A percentile compares a stretch with the other conserved stretches of the same genome.
These are phyloP conservation scores for Pyrenophora graminea DNA, from an alignment of 2,329 filamentous ascomycete genomes.

Conservation along the genomic window DNA sequence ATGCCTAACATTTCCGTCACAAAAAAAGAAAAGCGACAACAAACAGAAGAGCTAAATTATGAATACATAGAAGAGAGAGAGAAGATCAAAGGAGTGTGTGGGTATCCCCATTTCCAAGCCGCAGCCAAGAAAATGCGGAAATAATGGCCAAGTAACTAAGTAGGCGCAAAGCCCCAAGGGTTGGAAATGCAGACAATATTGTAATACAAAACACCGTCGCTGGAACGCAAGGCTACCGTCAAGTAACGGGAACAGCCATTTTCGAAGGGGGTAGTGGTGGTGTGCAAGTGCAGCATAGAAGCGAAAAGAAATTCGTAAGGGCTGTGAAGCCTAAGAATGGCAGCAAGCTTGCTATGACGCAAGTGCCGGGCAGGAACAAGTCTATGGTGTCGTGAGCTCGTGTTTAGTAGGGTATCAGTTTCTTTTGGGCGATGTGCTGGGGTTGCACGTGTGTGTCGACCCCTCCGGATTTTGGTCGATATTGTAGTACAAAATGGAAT, in stretches of 20 bases:
- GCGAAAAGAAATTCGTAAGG: constrained; percentile 30
- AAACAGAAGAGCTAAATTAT: no score
- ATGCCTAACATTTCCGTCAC: no score
- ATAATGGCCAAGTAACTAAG: no score
- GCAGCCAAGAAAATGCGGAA: no score
- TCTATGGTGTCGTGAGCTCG: constrained; percentile 46
- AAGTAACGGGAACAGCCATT: constrained; percentile 4
- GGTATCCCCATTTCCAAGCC: no score
- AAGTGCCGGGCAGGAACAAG: constrained; percentile 18
- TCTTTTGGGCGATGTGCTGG: constrained; percentile 33
- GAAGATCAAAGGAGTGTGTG: no score
- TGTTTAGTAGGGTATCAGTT: constrained; percentile 44
- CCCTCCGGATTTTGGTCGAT: constrained; percentile 17
- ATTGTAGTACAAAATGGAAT: constrained; percentile 27
- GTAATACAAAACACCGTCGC: constrained; percentile 11
- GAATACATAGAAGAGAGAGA: no score
- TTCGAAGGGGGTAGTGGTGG: background rate
- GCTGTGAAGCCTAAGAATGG: constrained; percentile 25
- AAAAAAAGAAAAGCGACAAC: no score
- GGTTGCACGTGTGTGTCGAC: constrained; percentile 10
- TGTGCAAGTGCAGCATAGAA: constrained; percentile 9
- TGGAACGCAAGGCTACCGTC: constrained; percentile 3
- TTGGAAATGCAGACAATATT: constrained; percentile 1
- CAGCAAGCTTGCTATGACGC: constrained; percentile 8
- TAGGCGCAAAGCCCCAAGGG: background rate